Percentiles rank a stretch among this genome's conserved stretches.
Evolutionary conservation across 371 early-diverging fungal genomes (phyloP).

Genomic region (Rhizopus arrhizus): DNA sequence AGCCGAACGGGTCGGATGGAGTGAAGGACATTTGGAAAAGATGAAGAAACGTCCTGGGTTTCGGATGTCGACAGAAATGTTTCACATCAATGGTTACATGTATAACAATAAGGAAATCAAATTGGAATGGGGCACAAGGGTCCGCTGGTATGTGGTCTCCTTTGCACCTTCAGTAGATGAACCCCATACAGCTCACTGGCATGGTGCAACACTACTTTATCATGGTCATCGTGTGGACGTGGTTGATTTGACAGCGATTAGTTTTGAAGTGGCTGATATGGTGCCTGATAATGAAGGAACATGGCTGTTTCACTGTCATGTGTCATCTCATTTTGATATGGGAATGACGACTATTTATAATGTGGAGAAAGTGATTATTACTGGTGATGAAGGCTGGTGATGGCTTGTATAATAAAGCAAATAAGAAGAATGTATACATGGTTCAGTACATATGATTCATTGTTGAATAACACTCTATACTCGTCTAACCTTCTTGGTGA

Average conservation of each 20-base stretch:
- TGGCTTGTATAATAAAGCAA: neutral
- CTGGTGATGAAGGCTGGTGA: conserved; percentile 53
- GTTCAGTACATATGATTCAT: too few relatives aligned
- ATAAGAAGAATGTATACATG: too few relatives aligned
- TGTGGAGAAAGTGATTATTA: conserved; percentile 46
- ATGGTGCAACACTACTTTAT: conserved; percentile 46
- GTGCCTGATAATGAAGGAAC: conserved; percentile 57
- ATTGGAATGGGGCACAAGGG: conserved; percentile 41
- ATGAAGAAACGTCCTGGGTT: conserved; percentile 29
- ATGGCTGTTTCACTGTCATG: conserved; percentile 60
- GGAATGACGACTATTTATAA: conserved; percentile 57
- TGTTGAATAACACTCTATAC: too few relatives aligned
- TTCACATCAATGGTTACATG: conserved; percentile 54
- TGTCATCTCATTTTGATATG: conserved; percentile 48
- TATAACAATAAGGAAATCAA: conserved; percentile 45
- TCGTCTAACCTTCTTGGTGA: too few relatives aligned
- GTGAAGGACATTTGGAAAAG: conserved; percentile 8
- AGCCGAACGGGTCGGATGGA: conserved; percentile 29
- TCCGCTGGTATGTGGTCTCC: conserved; percentile 55
- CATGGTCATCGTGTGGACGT: conserved; percentile 54
- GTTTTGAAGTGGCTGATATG: conserved; percentile 51
- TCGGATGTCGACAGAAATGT: conserved; percentile 53
- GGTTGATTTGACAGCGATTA: conserved; percentile 47
- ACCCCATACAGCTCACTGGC: conserved; percentile 60
- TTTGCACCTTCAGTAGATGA: conserved; percentile 47